Evolutionary conservation across 225 moss, liverwort and hornwort genomes (phyloP).

Genomic region (Pseudisothecium myosuroides): DNA sequence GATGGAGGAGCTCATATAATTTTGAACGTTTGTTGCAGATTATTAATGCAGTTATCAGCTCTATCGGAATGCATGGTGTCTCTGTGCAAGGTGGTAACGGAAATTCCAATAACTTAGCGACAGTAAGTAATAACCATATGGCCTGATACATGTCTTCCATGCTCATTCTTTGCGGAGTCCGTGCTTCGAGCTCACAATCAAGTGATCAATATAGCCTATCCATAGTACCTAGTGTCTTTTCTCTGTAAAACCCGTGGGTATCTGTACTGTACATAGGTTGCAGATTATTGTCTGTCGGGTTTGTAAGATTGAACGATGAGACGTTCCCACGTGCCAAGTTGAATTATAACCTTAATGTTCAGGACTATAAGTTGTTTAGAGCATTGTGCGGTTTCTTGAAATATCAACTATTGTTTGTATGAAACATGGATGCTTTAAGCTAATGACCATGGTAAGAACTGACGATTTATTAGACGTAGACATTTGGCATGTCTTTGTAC

Average conservation of each 20-base stretch:
- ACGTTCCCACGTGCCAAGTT: background rate
- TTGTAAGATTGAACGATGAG: background rate
- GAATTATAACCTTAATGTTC: background rate
- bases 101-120: conserved; percentile 28
- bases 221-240: background rate
- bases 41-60: conserved; percentile 74
- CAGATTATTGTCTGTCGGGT: background rate
- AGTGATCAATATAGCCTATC: background rate
- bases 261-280: background rate
- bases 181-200: background rate
- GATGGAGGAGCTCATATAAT: background rate
- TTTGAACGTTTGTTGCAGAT: conserved; percentile 42
- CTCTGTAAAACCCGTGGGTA: background rate
- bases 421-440: background rate
- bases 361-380: background rate
- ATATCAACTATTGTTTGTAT: background rate
- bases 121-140: conserved; percentile 35
- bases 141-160: background rate
- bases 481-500: background rate
- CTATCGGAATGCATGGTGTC: conserved; percentile 73
- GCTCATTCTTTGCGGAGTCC: background rate
- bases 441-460: background rate
- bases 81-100: conserved; percentile 43
- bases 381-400: background rate
- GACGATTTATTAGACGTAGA: background rate